phyloP scores from a whole-genome alignment of 495 filamentous ascomycete species.

The Aspergillus asperescens region DNA sequence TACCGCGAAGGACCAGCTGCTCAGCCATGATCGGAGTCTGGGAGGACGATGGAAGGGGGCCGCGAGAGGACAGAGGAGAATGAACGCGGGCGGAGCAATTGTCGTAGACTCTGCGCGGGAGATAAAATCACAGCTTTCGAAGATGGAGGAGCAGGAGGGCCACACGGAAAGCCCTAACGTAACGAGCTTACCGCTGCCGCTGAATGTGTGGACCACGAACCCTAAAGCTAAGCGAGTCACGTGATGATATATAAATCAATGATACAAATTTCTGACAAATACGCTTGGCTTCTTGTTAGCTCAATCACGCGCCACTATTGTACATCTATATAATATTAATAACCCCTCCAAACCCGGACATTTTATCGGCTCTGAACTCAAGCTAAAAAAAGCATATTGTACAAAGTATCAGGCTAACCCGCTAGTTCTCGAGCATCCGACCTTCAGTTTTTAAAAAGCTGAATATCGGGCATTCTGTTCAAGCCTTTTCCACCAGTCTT shows the following conservation, averaged over 20 bases:
- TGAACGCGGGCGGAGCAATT: constrained; percentile 41
- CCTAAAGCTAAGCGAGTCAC: constrained; percentile 40
- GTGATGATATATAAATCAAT: constrained; percentile 13
- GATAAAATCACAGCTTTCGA: constrained; percentile 40
- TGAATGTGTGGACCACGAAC: constrained; percentile 34
- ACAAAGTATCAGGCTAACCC: background rate
- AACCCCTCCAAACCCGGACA: background rate
- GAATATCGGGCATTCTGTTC: constrained; percentile 49
- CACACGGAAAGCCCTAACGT: constrained; percentile 36
- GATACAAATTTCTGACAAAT: background rate
- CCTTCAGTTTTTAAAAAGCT: constrained; percentile 40
- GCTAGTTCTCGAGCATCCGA: background rate
- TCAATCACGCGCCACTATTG: no score
- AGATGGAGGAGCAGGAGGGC: constrained; percentile 34
- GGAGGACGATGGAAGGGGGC: constrained; percentile 40
- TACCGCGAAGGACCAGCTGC: constrained; percentile 94
- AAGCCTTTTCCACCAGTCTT: constrained; percentile 44
- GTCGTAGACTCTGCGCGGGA: constrained; percentile 45
- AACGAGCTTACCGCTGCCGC: constrained; percentile 28
- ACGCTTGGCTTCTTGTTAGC: no score
- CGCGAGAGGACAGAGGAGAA: constrained; percentile 36
- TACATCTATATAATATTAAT: no score
- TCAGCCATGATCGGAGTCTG: constrained; percentile 69
- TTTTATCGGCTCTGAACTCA: background rate
- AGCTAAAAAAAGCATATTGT: constrained; percentile 1